These are phyloP conservation scores for Phytopythium oedochilum DNA, from an alignment of 352 stramenopile genomes.

Conservation along the genomic window DNA sequence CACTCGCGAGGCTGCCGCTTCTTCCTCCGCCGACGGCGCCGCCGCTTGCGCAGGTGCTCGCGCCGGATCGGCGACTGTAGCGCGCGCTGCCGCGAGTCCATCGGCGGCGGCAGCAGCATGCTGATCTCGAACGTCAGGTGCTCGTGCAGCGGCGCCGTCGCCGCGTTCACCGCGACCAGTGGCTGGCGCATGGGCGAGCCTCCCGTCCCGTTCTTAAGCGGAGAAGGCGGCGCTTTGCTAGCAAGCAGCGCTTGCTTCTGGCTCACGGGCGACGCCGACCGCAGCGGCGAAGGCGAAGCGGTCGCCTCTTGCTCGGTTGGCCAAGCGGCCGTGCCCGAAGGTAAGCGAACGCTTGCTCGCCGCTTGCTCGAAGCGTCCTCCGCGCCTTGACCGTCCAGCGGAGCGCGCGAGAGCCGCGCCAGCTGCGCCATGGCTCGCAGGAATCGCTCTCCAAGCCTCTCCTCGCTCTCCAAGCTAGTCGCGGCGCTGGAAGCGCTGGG, in stretches of 20 bases:
- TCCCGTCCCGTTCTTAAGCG: background rate
- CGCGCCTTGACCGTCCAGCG: constrained; percentile 5
- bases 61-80: constrained; percentile 47
- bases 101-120: constrained; percentile 44
- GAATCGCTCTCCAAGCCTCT: constrained; percentile 50
- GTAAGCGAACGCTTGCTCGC: background rate
- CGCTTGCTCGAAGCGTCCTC: background rate
- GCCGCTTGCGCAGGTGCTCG: constrained; percentile 22
- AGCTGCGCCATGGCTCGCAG: constrained; percentile 53
- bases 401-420: constrained; percentile 26
- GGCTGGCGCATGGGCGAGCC: constrained; percentile 2
- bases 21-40: constrained; percentile 16
- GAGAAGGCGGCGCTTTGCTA: background rate
- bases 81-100: constrained; percentile 43
- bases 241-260: background rate
- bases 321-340: no score
- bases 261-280: background rate
- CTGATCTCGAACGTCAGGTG: constrained; percentile 64
- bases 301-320: background rate
- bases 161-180: constrained; percentile 1
- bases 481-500: background rate
- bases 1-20: constrained; percentile 17
- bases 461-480: constrained; percentile 7
- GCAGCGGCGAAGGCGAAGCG: no score
- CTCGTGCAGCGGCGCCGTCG: constrained; percentile 24